These are phyloP conservation scores for Leucoagaricus sp. DNA, from an alignment of 1,284 basidiomycete genomes.

Conservation along the genomic window DNA sequence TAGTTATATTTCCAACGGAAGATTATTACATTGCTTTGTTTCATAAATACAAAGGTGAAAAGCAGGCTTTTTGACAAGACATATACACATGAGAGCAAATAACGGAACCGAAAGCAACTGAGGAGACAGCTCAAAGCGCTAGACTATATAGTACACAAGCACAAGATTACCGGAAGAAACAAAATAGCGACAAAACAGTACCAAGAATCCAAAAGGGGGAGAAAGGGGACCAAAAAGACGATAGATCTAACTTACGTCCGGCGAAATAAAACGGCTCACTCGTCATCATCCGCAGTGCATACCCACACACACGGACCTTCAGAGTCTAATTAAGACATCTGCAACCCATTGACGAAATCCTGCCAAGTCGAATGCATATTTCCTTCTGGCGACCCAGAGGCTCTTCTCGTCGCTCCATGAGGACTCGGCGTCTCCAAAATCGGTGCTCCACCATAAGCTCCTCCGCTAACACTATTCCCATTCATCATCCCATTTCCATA, in stretches of 20 bases:
- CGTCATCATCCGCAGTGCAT: too few species aligned
- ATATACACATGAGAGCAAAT: not conserved
- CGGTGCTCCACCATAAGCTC: conserved; percentile 25
- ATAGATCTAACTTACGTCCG: not conserved
- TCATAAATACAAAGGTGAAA: not conserved
- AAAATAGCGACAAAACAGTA: not conserved
- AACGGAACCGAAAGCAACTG: too few species aligned
- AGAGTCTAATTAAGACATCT: conserved; percentile 19
- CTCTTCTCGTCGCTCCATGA: conserved; percentile 28
- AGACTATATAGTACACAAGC: not conserved
- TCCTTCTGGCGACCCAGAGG: conserved; percentile 53
- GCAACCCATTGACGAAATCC: conserved; percentile 52
- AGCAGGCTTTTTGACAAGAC: not conserved
- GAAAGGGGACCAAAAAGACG: not conserved
- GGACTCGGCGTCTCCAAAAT: conserved; percentile 36
- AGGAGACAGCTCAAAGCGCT: too few species aligned
- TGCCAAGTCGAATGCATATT: conserved; percentile 62
- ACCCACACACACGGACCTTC: not conserved
- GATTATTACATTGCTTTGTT: not conserved
- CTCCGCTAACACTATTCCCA: conserved; percentile 17
- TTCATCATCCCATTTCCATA: conserved; percentile 41
- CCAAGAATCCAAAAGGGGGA: not conserved
- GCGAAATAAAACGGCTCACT: not conserved
- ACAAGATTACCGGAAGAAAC: not conserved
- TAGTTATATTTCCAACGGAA: not conserved